A percentile compares a stretch with the other conserved stretches of the same genome.
These are phyloP conservation scores for Pyronema domesticum DNA, from an alignment of 495 filamentous ascomycete genomes.

Conservation along the genomic window DNA sequence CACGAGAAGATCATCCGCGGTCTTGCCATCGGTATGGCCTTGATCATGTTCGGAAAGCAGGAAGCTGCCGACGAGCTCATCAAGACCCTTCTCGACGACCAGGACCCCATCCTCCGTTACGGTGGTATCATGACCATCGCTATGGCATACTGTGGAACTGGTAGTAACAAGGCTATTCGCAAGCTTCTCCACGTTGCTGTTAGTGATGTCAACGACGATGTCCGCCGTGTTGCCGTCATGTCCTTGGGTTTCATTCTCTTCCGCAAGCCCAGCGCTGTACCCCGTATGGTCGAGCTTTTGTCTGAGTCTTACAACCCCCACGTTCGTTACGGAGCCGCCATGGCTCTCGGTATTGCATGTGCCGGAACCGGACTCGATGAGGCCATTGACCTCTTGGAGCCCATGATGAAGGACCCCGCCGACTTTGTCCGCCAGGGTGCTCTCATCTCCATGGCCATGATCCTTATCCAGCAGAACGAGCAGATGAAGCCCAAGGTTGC, in stretches of 20 bases:
- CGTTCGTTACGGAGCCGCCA: constrained; percentile 92
- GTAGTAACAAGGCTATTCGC: constrained; percentile 96
- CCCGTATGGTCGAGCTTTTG: constrained; percentile 96
- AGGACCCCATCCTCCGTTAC: constrained; percentile 84
- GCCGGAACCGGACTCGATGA: constrained; percentile 93
- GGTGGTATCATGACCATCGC: constrained; percentile 99
- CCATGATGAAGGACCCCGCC: constrained; percentile 98
- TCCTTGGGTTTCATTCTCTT: constrained; percentile 97
- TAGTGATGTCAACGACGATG: constrained; percentile 96
- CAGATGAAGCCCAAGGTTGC: constrained; percentile 82
- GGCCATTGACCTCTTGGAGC: constrained; percentile 90
- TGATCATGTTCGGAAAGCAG: constrained; percentile 95
- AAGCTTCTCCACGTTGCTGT: constrained; percentile 95
- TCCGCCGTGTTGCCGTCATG: constrained; percentile 92
- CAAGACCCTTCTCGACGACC: constrained; percentile 79
- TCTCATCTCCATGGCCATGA: constrained; percentile 89
- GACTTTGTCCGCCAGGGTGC: constrained; percentile 98
- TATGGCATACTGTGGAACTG: constrained; percentile 88
- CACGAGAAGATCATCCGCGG: constrained; percentile 98
- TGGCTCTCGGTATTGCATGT: constrained; percentile 96
- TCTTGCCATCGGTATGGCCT: constrained; percentile 83
- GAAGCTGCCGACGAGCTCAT: constrained; percentile 89
- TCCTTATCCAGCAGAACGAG: constrained; percentile 94
- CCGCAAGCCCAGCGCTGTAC: constrained; percentile 90
- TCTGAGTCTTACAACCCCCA: constrained; percentile 98